phyloP scores from a whole-genome alignment of 2,329 filamentous ascomycete species.

The Alternaria hordeiaustralica region DNA sequence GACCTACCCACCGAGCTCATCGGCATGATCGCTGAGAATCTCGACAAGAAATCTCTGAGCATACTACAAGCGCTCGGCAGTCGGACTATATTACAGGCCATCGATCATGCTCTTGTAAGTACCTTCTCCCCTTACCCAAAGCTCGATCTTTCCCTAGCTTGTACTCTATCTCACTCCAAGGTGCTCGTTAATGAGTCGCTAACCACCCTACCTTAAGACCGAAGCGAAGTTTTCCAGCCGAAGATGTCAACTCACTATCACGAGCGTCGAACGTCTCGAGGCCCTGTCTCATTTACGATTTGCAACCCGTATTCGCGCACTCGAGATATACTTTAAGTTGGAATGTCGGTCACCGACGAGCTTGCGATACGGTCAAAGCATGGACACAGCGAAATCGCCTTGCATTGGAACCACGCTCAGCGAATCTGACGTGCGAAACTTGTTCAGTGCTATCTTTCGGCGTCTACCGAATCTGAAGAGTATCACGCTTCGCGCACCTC shows the following conservation, averaged over 20 bases:
- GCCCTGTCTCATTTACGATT: constrained; percentile 3
- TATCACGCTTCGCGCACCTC: neutral
- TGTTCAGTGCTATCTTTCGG: neutral
- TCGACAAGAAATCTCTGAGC: neutral
- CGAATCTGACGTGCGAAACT: neutral
- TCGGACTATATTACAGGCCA: neutral
- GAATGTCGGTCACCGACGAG: neutral
- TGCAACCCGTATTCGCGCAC: neutral
- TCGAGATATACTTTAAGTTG: neutral
- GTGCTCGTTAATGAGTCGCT: neutral
- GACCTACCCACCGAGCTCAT: constrained; percentile 8
- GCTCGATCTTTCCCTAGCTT: neutral
- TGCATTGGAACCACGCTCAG: neutral
- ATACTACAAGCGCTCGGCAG: constrained; percentile 1
- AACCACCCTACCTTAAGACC: neutral
- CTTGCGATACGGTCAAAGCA: neutral
- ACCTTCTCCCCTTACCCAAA: neutral
- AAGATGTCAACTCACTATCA: neutral
- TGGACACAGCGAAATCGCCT: neutral
- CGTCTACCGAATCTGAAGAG: neutral
- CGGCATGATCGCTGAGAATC: neutral
- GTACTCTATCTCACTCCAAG: neutral
- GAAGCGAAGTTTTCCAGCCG: neutral
- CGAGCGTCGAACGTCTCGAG: neutral
- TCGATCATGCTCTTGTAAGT: constrained; percentile 8